Percentiles rank a stretch among this genome's conserved stretches.
Conservation (phyloP, 768 basidiomycete genomes). For the Pleurotus djamor region DNA sequence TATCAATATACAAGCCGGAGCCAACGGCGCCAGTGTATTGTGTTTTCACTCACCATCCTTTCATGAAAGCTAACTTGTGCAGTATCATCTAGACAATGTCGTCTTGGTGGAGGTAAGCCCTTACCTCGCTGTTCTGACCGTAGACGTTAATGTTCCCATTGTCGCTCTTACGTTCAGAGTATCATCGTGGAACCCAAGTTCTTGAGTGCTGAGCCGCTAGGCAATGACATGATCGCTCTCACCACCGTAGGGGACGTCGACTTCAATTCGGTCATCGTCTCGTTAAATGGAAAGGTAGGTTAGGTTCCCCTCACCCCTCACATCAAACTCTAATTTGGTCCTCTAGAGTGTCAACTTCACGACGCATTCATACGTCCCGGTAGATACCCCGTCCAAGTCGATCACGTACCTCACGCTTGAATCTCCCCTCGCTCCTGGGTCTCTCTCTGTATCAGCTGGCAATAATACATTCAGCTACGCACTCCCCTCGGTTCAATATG, state of each 20-base stretch:
- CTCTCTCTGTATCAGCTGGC: constrained; percentile 38
- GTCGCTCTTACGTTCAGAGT: constrained; percentile 12
- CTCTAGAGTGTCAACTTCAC: constrained; percentile 28
- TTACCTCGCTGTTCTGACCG: not conserved
- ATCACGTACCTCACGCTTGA: constrained; percentile 48
- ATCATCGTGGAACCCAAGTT: constrained; percentile 39
- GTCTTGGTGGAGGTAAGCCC: constrained; percentile 35
- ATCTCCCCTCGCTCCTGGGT: constrained; percentile 35
- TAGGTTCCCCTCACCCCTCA: not conserved
- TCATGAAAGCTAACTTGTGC: not conserved
- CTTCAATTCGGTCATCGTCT: constrained; percentile 31
- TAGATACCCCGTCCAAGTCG: constrained; percentile 43
- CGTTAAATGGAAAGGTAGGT: constrained; percentile 35
- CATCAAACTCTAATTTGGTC: not conserved
- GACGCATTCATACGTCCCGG: constrained; percentile 33
- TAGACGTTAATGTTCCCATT: not conserved
- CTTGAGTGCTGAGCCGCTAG: constrained; percentile 50
- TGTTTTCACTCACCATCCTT: not conserved
- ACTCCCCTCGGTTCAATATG: constrained; percentile 40
- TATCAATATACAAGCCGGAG: constrained; percentile 44
- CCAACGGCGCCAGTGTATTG: constrained; percentile 39
- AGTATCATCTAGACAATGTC: constrained; percentile 53
- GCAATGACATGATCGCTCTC: constrained; percentile 43
- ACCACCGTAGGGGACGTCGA: constrained; percentile 47
- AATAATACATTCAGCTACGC: constrained; percentile 35